Evolutionary conservation across 768 basidiomycete species (phyloP).

Genomic region (Russula dissimulans): DNA sequence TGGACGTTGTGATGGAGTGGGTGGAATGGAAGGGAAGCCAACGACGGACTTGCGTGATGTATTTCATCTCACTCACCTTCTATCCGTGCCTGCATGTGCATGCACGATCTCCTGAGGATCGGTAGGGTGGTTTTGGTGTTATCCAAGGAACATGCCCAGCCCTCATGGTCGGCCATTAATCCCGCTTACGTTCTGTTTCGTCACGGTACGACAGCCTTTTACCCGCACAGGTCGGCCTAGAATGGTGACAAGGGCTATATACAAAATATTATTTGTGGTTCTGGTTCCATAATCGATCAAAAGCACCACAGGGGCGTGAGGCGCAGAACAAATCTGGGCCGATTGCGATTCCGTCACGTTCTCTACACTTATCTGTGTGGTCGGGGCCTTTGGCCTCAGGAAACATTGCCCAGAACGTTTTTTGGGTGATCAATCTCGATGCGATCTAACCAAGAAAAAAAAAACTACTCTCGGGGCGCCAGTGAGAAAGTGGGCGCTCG

Average conservation of each 20-base stretch:
- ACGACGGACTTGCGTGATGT: neutral
- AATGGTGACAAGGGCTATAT: neutral
- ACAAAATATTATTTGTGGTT: neutral
- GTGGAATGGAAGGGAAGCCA: conserved; percentile 6
- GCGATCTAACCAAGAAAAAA: neutral
- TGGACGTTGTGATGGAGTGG: conserved; percentile 5
- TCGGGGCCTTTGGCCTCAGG: neutral
- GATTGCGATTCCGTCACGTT: neutral
- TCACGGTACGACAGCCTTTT: neutral
- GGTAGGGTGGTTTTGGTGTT: neutral
- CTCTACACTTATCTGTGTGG: neutral
- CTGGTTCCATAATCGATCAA: neutral
- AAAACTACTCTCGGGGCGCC: neutral
- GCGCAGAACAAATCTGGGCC: neutral
- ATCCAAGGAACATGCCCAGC: conserved; percentile 6
- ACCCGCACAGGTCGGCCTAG: neutral
- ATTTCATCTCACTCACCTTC: neutral
- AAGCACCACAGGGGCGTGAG: neutral
- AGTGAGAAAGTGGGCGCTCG: neutral
- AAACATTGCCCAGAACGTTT: neutral
- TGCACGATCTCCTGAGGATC: neutral
- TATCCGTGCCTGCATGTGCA: neutral
- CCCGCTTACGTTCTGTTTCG: conserved; percentile 4
- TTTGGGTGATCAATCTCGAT: conserved; percentile 4
- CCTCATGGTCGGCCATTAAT: conserved; percentile 5